Evolutionary conservation across 1,284 basidiomycete genomes (phyloP), one percentile per base, ranked within the genome.

Genomic region (Ganoderma lucidum): DNA sequence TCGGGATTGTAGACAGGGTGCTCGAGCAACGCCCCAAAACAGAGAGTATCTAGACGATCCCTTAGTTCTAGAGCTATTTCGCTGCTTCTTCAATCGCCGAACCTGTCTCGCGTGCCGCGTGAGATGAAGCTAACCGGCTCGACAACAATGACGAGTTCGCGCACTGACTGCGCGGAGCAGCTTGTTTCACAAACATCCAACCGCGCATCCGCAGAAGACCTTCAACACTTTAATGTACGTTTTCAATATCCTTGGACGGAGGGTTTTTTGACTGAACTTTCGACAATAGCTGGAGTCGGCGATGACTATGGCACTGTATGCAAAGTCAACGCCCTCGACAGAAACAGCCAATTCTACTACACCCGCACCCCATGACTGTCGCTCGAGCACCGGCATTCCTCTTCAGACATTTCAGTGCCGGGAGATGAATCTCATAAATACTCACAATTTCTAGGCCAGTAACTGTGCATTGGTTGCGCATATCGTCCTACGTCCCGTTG

Each of bases 1-100:
- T 97, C 81, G 96, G 96, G 37, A 93, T 98, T 70, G 93, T 97
- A 55, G 96, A 98, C 82, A 91, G 91, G 63, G 94, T 97, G 72
- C 85, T 97, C 63, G 90, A 94, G 81, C 91, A 86, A 77, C 83
- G 91, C 69, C 91, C 92, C 35, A 78, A 78, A 70, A 62, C 76
- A 32, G 78, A 80, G 48, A 75, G 61, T 64, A 41, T 74, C 30
- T 77, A 75, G 64, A 12, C 35, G 19, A 23, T n/a, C 56, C 56
- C 17, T 56, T 17, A 32, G 30, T 56, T 56, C 53, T 32, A 35
- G 53, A 56, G 35, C 6, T 28, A 32, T 6, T 56, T 56, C 30
- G 14, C 53, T 14, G 14, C 30, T 55, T 32, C 14, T 28, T 30
- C 51, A 0, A 53, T 53, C 12, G 15, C 51, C 15, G 53, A 17